Evolutionary conservation across 805 yeast species (phyloP), one percentile per base, ranked within the genome.

Genomic region (Saccharomycopsis babjevae): DNA sequence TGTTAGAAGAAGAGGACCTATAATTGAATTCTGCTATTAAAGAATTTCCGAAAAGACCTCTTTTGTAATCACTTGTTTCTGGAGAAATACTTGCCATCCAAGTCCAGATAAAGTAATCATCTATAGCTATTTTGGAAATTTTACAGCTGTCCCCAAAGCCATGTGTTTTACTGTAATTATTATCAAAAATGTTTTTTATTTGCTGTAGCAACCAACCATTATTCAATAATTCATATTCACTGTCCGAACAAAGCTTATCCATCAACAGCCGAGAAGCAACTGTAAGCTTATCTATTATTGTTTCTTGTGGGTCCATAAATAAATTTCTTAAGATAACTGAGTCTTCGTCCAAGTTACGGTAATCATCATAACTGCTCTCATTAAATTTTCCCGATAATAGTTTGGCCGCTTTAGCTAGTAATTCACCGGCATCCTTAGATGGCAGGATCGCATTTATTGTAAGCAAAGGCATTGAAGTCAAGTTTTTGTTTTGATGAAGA

Each of bases 91-190:
- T 80, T 0, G 91, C 83, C 68, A 89, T 76, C 97, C 97, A 90
- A 0, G 96, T 82, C 97, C 97, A 90, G 34, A 89, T 88, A 68
- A 85, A 90, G 71, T 87, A 90, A 71, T 90, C 97, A 71, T 89
- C 96, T 20, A 90, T 82, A 5, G 88, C 79, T 0, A 88, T 85
- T 62, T 88, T 79, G 8, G 81, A 74, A 10, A 88, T 77, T n/a
- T 70, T 68, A 46, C 52, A 46, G 28, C 32, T 22, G 28, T 46
- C 52, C 10, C 22, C 32, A n/a, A 46, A 46, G 1, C 79, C 80
- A 6, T 79, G 74, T 54, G 68, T 69, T 25, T 64, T 59, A 28
- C 75, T 54, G 69, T 63, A 20, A 74, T 69, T 60, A 72, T 73
- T 43, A 74, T 78, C 73, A 5, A 67, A 66, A 1, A 62, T 61